Conservation (phyloP, 306 rosid species). For the Gastrolobium bilobum region DNA sequence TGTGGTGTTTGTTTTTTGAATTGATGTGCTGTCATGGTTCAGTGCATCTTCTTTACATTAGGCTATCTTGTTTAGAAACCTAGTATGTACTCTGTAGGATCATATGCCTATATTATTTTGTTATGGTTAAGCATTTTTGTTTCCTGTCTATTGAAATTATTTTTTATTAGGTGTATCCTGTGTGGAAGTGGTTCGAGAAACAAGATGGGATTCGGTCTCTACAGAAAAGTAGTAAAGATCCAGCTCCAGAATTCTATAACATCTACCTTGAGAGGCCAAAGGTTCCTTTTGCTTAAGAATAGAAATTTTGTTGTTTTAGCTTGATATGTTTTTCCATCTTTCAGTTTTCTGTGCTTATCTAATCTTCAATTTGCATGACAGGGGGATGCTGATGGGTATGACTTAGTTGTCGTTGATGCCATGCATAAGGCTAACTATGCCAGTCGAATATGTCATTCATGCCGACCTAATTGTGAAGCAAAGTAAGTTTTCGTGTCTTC, state of each 20-base stretch:
- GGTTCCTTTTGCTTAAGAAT: constrained; percentile 61
- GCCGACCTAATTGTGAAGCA: constrained; percentile 99
- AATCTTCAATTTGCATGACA: constrained; percentile 54
- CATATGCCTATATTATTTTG: constrained; percentile 27
- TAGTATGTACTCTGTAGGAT: not conserved
- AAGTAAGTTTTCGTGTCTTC: constrained; percentile 67
- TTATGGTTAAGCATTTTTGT: constrained; percentile 23
- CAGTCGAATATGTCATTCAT: constrained; percentile 98
- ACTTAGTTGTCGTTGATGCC: constrained; percentile 96
- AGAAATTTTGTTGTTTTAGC: constrained; percentile 32
- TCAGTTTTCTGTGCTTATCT: constrained; percentile 13
- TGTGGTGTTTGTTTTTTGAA: constrained; percentile 27
- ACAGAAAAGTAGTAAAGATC: constrained; percentile 91
- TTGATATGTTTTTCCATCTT: constrained; percentile 21
- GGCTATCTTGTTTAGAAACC: not conserved
- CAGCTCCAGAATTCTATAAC: constrained; percentile 98
- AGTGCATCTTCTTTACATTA: not conserved
- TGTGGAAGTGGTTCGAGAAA: constrained; percentile 99
- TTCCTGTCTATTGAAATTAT: constrained; percentile 3
- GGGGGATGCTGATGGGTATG: constrained; percentile 99
- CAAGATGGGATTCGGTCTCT: constrained; percentile 98
- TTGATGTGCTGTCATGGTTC: constrained; percentile 35
- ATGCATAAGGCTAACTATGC: constrained; percentile 99
- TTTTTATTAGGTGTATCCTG: constrained; percentile 88
- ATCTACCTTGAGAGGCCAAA: constrained; percentile 98